These are phyloP conservation scores for Irpex sp. DNA, from an alignment of 1,284 basidiomycete genomes.

Conservation along the genomic window DNA sequence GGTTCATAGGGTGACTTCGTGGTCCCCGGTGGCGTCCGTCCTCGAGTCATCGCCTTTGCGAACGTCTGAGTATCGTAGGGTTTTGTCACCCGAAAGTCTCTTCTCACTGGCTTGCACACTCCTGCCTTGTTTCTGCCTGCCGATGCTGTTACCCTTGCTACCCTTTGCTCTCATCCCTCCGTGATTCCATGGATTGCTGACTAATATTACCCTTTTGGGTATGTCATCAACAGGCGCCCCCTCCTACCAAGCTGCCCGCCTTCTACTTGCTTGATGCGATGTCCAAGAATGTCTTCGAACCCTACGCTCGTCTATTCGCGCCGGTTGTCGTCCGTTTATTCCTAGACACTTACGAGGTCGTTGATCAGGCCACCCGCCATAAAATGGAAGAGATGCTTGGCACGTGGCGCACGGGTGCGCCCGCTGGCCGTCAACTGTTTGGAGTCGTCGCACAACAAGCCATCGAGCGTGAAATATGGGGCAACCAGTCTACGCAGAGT, in stretches of 20 bases:
- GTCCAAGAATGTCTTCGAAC: slow-evolving; percentile 88
- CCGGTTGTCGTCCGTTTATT: slow-evolving; percentile 75
- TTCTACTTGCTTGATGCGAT: slow-evolving; percentile 97
- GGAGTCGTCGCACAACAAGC: slow-evolving; percentile 66
- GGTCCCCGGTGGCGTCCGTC: slow-evolving; percentile 4
- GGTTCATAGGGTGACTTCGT: slow-evolving; percentile 10
- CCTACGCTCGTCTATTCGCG: slow-evolving; percentile 80
- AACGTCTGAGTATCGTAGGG: slow-evolving; percentile 15
- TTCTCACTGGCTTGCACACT: slow-evolving; percentile 6
- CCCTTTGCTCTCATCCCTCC: slow-evolving; percentile 24
- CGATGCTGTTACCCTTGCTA: slow-evolving; percentile 18
- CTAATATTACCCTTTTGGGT: slow-evolving; percentile 42
- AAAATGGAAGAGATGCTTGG: slow-evolving; percentile 96
- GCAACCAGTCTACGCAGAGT: slow-evolving; percentile 36
- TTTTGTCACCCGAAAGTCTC: slow-evolving; percentile 8
- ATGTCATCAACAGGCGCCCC: slow-evolving; percentile 63
- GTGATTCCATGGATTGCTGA: slow-evolving; percentile 52
- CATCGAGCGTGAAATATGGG: slow-evolving; percentile 78
- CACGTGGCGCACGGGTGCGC: slow-evolving; percentile 85
- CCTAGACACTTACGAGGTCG: slow-evolving; percentile 77
- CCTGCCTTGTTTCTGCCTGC: not conserved
- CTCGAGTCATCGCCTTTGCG: slow-evolving; percentile 4
- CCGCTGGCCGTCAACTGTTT: slow-evolving; percentile 78
- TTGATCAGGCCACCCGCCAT: slow-evolving; percentile 76
- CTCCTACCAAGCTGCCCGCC: slow-evolving; percentile 86